Base-by-base conservation (phyloP, 257 asterid species). In the Jasminum sambac region DNA sequence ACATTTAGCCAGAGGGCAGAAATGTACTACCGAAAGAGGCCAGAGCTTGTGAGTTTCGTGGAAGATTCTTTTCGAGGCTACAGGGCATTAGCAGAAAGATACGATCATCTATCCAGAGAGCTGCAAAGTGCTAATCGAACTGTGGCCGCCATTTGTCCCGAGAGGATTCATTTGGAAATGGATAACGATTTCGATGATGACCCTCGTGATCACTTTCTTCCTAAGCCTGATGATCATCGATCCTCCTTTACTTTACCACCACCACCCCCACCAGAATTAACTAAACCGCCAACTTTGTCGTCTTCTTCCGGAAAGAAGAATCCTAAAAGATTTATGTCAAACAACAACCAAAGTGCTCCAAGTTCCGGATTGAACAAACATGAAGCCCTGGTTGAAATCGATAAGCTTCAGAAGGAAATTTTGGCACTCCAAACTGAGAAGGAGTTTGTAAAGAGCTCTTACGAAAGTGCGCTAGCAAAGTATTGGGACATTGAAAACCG, bases 31-130 rank as follows among this genome's bases (percentile, higher is more conserved):
- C 68, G 79, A 70, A 74, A 79, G 71, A 72, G 90, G 69, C 90
- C 88, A 2, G 90, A 85, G 75, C 79, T 85, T 25, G 68, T 85
- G 69, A 79, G 78, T 75, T 81, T 79, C 30, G 84, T 85, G 16
- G 88, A 85, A 72, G 90, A 85, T 60, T 78, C 83, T 36, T 83
- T 79, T 69, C 66, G 84, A 69, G 74, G 85, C 64, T 81, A 79
- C 70, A 77, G 88, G 64, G 90, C 90, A 66, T 75, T 85, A 75
- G 85, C 90, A 9, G 90, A 85, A 72, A 79, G 90, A 73, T 83
- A 77, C 58, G 90, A 85, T 76, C 88, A 83, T 60, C 62, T 83
- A 8, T 83, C 88, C 8, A 77, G 71, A 62, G 90, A 83, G 48
- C 81, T 85, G 50, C 88, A 83, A 71, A 81, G 72, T 71, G 90